phyloP scores from a whole-genome alignment of 164 flowering plant genomes.

The Tinospora cordifolia region DNA sequence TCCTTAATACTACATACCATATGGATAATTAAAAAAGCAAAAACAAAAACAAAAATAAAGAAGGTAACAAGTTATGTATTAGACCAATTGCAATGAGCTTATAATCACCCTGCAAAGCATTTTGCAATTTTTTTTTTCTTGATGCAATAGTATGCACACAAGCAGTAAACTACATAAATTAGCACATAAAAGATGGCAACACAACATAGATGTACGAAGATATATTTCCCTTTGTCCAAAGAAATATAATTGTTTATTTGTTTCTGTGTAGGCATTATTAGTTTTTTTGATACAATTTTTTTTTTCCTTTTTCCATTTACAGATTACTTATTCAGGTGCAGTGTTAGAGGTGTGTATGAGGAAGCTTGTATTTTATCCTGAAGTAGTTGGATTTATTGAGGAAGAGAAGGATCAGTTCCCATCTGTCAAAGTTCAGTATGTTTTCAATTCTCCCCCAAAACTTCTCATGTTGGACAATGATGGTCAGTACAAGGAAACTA shows the following conservation, averaged over 20 bases:
- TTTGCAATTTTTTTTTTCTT: no score
- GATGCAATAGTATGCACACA: no score
- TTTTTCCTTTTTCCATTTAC: constrained; percentile 20
- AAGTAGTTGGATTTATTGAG: constrained; percentile 77
- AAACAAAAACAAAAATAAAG: no score
- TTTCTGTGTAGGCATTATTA: neutral
- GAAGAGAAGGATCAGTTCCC: constrained; percentile 83
- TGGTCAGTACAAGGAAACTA: constrained; percentile 62
- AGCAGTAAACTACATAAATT: no score
- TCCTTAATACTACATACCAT: no score
- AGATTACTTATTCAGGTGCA: constrained; percentile 76
- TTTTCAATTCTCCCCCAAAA: constrained; percentile 80
- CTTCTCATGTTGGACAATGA: constrained; percentile 72
- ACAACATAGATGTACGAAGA: no score
- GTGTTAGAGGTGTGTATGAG: constrained; percentile 85
- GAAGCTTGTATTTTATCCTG: constrained; percentile 89
- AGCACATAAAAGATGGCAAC: no score
- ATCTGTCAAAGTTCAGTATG: constrained; percentile 57
- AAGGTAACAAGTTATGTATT: no score
- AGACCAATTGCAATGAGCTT: no score
- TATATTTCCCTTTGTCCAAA: no score
- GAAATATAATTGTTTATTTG: neutral
- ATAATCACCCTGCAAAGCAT: no score
- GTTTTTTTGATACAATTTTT: neutral
- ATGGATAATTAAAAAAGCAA: no score